Conservation (phyloP, 2,329 filamentous ascomycete species). For the Cordyceps pruinosa region DNA sequence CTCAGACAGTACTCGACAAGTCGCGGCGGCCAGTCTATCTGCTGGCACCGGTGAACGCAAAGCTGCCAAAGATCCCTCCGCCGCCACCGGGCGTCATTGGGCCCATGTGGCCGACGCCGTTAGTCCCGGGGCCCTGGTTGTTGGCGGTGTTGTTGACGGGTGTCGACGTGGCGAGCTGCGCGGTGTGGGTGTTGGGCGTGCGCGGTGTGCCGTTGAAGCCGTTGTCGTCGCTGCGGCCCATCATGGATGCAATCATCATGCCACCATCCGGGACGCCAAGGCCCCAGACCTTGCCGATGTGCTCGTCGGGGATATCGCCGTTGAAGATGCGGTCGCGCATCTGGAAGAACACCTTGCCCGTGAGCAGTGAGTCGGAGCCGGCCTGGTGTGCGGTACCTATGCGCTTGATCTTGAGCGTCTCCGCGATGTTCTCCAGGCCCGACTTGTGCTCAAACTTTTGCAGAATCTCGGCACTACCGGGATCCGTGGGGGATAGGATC, state of each 20-base stretch:
- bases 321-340: constrained; percentile 85
- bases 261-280: constrained; percentile 66
- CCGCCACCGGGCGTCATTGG: constrained; percentile 73
- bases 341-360: constrained; percentile 90
- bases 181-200: constrained; percentile 62
- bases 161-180: constrained; percentile 42
- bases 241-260: constrained; percentile 28
- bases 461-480: constrained; percentile 64
- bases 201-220: constrained; percentile 42
- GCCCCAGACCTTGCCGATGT: constrained; percentile 88
- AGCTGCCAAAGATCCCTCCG: constrained; percentile 69
- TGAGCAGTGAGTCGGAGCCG: constrained; percentile 87
- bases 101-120: constrained; percentile 51
- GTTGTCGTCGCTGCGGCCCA: constrained; percentile 28
- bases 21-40: constrained; percentile 21
- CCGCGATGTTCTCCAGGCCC: constrained; percentile 86
- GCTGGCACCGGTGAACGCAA: constrained; percentile 45
- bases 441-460: constrained; percentile 85
- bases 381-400: constrained; percentile 86
- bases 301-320: constrained; percentile 71
- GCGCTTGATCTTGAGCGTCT: constrained; percentile 84
- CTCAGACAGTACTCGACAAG: background rate
- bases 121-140: constrained; percentile 43
- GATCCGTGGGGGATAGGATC: constrained; percentile 57
- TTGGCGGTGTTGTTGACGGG: constrained; percentile 41